Conservation (phyloP, 805 yeast genomes). For the Kodamaea restingae region DNA sequence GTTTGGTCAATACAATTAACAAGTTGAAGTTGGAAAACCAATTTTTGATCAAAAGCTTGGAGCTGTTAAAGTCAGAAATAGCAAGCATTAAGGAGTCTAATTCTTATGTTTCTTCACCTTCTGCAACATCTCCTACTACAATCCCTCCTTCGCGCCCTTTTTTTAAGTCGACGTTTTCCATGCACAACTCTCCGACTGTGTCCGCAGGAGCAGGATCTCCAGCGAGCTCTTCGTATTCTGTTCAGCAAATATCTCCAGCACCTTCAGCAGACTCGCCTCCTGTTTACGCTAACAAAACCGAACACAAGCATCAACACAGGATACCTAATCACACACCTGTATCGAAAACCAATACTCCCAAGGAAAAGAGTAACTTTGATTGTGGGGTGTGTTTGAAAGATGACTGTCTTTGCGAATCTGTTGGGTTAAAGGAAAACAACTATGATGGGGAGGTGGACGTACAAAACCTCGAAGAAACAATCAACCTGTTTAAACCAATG, state of each 20-base stretch:
- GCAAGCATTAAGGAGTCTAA: conserved; percentile 15
- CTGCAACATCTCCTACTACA: conserved; percentile 2
- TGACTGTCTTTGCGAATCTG: conserved; percentile 60
- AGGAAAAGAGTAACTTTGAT: conserved; percentile 28
- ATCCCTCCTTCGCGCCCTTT: background rate
- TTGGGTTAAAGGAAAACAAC: conserved; percentile 36
- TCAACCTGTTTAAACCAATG: conserved; percentile 51
- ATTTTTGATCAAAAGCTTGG: conserved; percentile 37
- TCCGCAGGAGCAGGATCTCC: conserved; percentile 17
- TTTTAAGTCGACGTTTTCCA: conserved; percentile 11
- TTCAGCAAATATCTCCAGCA: conserved; percentile 52
- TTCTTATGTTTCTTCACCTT: background rate
- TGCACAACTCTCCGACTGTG: conserved; percentile 20
- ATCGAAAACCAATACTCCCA: conserved; percentile 9
- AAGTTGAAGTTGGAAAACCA: conserved; percentile 45
- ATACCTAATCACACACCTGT: conserved; percentile 13
- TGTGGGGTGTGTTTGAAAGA: conserved; percentile 71
- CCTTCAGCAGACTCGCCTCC: conserved; percentile 50
- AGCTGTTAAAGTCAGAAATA: conserved; percentile 37
- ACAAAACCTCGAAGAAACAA: conserved; percentile 25
- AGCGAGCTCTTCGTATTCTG: conserved; percentile 25
- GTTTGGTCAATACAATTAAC: conserved; percentile 48
- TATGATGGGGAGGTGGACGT: conserved; percentile 7
- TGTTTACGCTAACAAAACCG: conserved; percentile 8
- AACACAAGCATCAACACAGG: background rate